Conservation (phyloP, 2,329 filamentous ascomycete species). For the Tolypocladium sp. region DNA sequence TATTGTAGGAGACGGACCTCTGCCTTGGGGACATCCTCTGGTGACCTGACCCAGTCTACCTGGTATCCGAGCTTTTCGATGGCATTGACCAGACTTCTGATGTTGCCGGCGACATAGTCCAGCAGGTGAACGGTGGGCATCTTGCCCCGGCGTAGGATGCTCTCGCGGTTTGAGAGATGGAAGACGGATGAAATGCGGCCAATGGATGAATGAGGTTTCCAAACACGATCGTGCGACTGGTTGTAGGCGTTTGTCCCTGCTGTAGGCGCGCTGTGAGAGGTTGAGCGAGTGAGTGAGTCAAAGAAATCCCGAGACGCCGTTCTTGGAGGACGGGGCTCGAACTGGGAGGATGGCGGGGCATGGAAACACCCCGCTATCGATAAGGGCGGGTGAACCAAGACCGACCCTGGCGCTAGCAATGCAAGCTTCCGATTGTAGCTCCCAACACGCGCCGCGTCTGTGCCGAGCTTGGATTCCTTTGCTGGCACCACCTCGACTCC, state of each 20-base stretch:
- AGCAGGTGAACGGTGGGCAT: constrained; percentile 73
- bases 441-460: background rate
- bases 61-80: constrained; percentile 92
- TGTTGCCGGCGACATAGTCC: constrained; percentile 92
- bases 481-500: background rate
- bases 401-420: background rate
- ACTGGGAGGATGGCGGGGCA: background rate
- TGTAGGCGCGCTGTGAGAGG: constrained; percentile 3
- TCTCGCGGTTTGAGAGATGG: background rate
- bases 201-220: background rate
- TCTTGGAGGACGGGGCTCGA: background rate
- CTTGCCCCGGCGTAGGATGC: constrained; percentile 15
- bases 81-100: constrained; percentile 91
- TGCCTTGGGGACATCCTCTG: constrained; percentile 74
- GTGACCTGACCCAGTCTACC: constrained; percentile 83
- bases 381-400: background rate
- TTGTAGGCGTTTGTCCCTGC: background rate
- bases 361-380: background rate
- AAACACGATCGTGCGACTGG: background rate
- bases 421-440: background rate
- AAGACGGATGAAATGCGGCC: background rate
- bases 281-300: constrained; percentile 1
- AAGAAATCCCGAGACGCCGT: background rate
- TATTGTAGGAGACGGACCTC: constrained; percentile 46
- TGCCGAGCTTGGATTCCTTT: background rate